A percentile compares a stretch with the other conserved stretches of the same genome.
phyloP scores from a whole-genome alignment of 306 rosid genomes.

The Quercus variabilis region DNA sequence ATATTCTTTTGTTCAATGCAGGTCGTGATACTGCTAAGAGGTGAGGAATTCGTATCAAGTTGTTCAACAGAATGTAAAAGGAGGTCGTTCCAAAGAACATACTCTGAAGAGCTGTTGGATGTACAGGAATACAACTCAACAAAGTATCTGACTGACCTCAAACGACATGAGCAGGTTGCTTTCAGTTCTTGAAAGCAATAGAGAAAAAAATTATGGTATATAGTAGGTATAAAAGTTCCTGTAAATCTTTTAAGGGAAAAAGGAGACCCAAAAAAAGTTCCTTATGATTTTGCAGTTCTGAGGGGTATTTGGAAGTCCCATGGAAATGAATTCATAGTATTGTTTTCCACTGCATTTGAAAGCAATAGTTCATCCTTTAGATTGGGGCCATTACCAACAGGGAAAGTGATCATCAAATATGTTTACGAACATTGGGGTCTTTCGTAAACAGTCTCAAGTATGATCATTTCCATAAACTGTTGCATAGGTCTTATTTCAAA shows the following conservation, averaged over 20 bases:
- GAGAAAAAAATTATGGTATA: background rate
- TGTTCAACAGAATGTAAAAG: slow-evolving; percentile 19
- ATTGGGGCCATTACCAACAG: background rate
- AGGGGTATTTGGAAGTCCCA: slow-evolving; percentile 11
- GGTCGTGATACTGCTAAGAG: slow-evolving; percentile 60
- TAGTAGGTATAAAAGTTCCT: background rate
- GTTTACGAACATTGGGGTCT: background rate
- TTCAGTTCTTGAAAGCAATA: slow-evolving; percentile 29
- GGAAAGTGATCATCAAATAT: background rate
- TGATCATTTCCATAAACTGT: background rate
- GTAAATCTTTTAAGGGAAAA: background rate
- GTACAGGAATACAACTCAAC: slow-evolving; percentile 83
- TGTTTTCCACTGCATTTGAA: slow-evolving; percentile 21
- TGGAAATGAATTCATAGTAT: background rate
- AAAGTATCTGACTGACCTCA: slow-evolving; percentile 56
- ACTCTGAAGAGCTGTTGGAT: slow-evolving; percentile 77
- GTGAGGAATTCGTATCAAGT: slow-evolving; percentile 34
- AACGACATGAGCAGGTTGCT: slow-evolving; percentile 50
- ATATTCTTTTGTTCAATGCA: slow-evolving; percentile 25
- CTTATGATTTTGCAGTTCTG: background rate
- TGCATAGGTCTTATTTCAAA: background rate
- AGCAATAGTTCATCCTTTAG: background rate
- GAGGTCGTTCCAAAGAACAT: slow-evolving; percentile 48
- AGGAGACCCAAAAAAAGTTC: no score
- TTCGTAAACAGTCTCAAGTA: background rate